phyloP scores from a whole-genome alignment of 495 filamentous ascomycete species.

The Penicillium diatomitis region DNA sequence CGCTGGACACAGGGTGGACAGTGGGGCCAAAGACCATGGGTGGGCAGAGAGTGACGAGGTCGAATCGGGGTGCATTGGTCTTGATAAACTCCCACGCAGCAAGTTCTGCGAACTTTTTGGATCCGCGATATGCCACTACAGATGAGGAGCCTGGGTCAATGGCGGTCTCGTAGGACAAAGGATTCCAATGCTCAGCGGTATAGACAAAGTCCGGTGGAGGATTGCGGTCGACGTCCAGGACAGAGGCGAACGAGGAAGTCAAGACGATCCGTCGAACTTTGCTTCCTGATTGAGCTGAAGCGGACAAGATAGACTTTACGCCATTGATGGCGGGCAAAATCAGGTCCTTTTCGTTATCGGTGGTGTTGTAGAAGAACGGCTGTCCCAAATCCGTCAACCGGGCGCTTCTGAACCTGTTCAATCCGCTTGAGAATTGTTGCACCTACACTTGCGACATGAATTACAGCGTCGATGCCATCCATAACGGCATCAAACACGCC shows the following conservation, averaged over 20 bases:
- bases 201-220: constrained; percentile 41
- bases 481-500: constrained; percentile 28
- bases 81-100: constrained; percentile 49
- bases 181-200: constrained; percentile 66
- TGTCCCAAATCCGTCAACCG: background rate
- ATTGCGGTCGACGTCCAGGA: constrained; percentile 39
- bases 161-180: constrained; percentile 52
- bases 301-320: constrained; percentile 13
- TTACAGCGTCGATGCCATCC: constrained; percentile 26
- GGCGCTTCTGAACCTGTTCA: too few species aligned
- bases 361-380: constrained; percentile 22
- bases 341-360: constrained; percentile 58
- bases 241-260: constrained; percentile 66
- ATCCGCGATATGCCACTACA: constrained; percentile 49
- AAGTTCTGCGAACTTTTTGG: constrained; percentile 50
- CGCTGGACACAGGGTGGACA: constrained; percentile 22
- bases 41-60: constrained; percentile 54
- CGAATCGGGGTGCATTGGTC: constrained; percentile 57
- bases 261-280: constrained; percentile 61
- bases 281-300: constrained; percentile 41
- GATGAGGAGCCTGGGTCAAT: constrained; percentile 24
- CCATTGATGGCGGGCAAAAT: constrained; percentile 61
- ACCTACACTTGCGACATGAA: constrained; percentile 34
- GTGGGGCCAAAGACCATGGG: constrained; percentile 41
- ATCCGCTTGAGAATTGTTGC: background rate